Conservation (phyloP, 2,329 filamentous ascomycete genomes). For the Sporothrix brunneoviolacea region DNA sequence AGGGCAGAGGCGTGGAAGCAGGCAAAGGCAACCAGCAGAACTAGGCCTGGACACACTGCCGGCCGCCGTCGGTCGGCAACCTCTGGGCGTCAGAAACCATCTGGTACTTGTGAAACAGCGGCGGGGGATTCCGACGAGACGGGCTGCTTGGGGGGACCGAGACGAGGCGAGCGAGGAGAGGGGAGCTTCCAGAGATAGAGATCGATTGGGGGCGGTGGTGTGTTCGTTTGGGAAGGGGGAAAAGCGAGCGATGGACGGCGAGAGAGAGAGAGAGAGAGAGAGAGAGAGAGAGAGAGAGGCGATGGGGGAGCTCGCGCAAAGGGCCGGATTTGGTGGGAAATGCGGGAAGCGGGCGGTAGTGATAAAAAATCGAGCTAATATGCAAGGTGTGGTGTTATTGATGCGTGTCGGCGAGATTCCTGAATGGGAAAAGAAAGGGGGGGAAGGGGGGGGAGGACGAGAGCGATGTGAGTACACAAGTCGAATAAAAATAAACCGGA, state of each 20-base stretch:
- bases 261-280: neutral
- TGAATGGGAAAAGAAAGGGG: slow-evolving; percentile 9
- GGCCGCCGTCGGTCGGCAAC: slow-evolving; percentile 8
- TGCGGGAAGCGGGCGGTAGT: slow-evolving; percentile 7
- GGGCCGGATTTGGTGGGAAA: slow-evolving; percentile 1
- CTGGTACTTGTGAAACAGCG: neutral
- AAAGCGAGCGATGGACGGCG: neutral
- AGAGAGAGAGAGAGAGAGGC: neutral
- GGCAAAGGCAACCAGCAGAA: neutral
- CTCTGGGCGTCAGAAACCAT: slow-evolving; percentile 5
- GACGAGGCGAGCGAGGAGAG: too few relatives aligned
- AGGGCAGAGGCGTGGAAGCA: neutral
- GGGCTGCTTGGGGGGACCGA: too few relatives aligned
- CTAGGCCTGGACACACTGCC: slow-evolving; percentile 2
- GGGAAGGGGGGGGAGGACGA: slow-evolving; percentile 12
- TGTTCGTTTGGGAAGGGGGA: neutral
- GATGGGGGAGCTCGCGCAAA: too few relatives aligned
- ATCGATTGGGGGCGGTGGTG: too few relatives aligned
- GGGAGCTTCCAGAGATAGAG: too few relatives aligned
- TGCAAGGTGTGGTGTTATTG: slow-evolving; percentile 11
- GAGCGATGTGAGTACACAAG: too few relatives aligned
- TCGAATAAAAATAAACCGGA: neutral
- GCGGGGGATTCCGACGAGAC: too few relatives aligned
- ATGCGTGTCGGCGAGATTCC: slow-evolving; percentile 13
- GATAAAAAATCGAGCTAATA: slow-evolving; percentile 9